Conservation (phyloP, 306 rosid genomes). For the Ormosia semicastrata region DNA sequence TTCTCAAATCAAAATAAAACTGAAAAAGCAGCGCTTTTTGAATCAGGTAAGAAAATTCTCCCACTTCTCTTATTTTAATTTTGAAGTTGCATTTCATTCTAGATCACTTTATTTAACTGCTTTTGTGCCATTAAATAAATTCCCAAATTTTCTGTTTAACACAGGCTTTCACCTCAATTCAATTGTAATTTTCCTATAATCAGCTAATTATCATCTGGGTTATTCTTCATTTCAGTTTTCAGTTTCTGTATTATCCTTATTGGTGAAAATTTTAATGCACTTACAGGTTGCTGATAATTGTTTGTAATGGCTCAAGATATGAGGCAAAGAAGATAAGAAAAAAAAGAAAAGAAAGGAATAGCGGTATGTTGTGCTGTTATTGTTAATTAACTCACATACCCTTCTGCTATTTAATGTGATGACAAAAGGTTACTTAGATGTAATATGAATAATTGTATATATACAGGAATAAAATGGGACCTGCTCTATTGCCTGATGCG, state of each 20-base stretch:
- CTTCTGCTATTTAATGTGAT: slow-evolving; percentile 17
- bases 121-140: background rate
- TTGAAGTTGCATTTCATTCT: background rate
- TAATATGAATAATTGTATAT: background rate
- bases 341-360: background rate
- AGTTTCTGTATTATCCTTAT: background rate
- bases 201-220: background rate
- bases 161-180: background rate
- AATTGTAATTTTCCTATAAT: background rate
- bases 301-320: slow-evolving; percentile 14
- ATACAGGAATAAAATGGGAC: slow-evolving; percentile 54
- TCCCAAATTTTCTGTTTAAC: background rate
- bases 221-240: background rate
- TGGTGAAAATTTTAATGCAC: background rate
- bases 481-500: slow-evolving; percentile 42
- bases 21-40: background rate
- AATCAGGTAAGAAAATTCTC: slow-evolving; percentile 17
- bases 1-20: background rate
- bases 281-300: slow-evolving; percentile 9
- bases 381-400: background rate
- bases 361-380: background rate
- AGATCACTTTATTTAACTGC: background rate
- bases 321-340: slow-evolving; percentile 12
- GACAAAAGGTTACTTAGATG: background rate
- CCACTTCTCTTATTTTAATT: background rate